Percentiles rank a stretch among this genome's conserved stretches.
Conservation (phyloP, 2,329 filamentous ascomycete species). For the Diaporthe capsici region DNA sequence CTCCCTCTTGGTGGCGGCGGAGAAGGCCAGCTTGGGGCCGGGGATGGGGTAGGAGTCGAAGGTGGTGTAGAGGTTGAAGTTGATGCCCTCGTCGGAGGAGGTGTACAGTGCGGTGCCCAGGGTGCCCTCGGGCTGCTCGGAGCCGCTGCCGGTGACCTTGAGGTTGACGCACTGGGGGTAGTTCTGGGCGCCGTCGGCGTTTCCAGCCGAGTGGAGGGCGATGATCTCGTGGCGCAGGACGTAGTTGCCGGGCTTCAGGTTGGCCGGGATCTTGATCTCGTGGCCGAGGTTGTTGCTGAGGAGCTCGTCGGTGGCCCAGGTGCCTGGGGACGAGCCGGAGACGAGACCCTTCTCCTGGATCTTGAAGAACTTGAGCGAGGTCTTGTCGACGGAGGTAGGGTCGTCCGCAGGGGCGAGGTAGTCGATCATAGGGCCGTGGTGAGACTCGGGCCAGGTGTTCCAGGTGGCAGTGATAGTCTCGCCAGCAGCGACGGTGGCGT, state of each 20-base stretch:
- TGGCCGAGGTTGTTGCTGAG: constrained; percentile 59
- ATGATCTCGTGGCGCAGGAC: constrained; percentile 64
- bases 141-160: constrained; percentile 55
- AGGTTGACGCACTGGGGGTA: constrained; percentile 65
- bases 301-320: constrained; percentile 67
- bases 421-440: constrained; percentile 70
- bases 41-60: constrained; percentile 46
- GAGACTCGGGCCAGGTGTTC: constrained; percentile 55
- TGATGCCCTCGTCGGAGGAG: constrained; percentile 45
- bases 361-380: constrained; percentile 72
- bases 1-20: constrained; percentile 32
- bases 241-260: constrained; percentile 55
- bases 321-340: constrained; percentile 56
- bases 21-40: constrained; percentile 47
- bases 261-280: constrained; percentile 59
- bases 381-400: constrained; percentile 66
- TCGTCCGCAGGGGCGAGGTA: constrained; percentile 74
- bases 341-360: constrained; percentile 70
- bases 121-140: constrained; percentile 47
- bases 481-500: constrained; percentile 53
- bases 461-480: constrained; percentile 54
- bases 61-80: constrained; percentile 46
- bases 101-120: constrained; percentile 46
- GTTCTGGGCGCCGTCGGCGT: constrained; percentile 60
- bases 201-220: constrained; percentile 57